Evolutionary conservation across 768 basidiomycete genomes (phyloP).

Genomic region (Obba rivulosa): DNA sequence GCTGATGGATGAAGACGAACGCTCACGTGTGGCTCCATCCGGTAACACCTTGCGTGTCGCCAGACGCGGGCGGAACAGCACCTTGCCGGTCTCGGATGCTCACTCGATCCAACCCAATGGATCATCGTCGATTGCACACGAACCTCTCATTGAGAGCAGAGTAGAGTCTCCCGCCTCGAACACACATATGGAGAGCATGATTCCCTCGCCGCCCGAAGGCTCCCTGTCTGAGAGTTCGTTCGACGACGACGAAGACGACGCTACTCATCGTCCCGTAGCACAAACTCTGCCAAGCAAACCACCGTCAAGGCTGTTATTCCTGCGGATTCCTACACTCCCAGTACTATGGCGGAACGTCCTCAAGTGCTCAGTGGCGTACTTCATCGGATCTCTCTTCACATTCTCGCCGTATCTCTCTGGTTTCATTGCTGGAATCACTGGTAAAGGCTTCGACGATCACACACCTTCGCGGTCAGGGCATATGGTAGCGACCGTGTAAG

Average conservation of each 20-base stretch:
- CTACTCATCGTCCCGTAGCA: neutral
- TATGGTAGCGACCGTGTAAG: slow-evolving; percentile 90
- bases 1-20: slow-evolving; percentile 58
- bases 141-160: neutral
- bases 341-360: slow-evolving; percentile 65
- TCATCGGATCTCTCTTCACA: slow-evolving; percentile 88
- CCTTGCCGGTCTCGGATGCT: neutral
- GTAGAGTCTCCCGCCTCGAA: slow-evolving; percentile 4
- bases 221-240: too few species aligned
- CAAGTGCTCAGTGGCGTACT: slow-evolving; percentile 90
- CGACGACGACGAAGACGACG: too few species aligned
- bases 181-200: neutral
- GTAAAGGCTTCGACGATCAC: slow-evolving; percentile 39
- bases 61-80: neutral
- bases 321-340: slow-evolving; percentile 33
- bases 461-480: slow-evolving; percentile 78
- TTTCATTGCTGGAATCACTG: slow-evolving; percentile 56
- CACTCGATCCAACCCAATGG: slow-evolving; percentile 1
- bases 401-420: slow-evolving; percentile 73
- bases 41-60: too few species aligned
- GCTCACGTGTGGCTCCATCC: slow-evolving; percentile 6
- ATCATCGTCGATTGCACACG: neutral
- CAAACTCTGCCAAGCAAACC: neutral
- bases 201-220: neutral
- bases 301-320: neutral